Percentiles rank a stretch among this genome's conserved stretches.
Evolutionary conservation across 805 yeast genomes (phyloP).

Genomic region (Metschnikowia anglica): DNA sequence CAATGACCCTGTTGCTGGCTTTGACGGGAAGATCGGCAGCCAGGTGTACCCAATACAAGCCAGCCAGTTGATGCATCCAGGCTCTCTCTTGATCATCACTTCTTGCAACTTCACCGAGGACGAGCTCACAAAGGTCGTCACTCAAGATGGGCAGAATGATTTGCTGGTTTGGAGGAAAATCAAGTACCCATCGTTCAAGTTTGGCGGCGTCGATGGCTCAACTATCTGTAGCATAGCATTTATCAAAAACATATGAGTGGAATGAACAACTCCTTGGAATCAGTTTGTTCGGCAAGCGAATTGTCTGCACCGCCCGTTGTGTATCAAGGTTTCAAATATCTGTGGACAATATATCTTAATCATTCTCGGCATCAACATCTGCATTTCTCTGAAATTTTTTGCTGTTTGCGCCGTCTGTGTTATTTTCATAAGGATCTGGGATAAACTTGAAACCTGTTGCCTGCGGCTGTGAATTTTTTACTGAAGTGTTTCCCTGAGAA

Average conservation of each 20-base stretch:
- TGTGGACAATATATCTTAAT: no score
- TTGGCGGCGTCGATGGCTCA: slow-evolving; percentile 87
- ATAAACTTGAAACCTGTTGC: slow-evolving; percentile 14
- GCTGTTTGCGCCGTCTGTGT: not conserved
- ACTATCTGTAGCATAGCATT: slow-evolving; percentile 89
- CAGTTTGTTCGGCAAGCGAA: no score
- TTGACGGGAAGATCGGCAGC: slow-evolving; percentile 47
- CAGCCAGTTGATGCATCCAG: slow-evolving; percentile 50
- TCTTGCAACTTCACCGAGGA: slow-evolving; percentile 90
- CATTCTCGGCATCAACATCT: slow-evolving; percentile 6
- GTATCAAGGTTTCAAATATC: no score
- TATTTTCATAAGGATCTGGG: slow-evolving; percentile 4
- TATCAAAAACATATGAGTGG: slow-evolving; percentile 29
- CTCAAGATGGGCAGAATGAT: slow-evolving; percentile 40
- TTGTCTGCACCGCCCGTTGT: no score
- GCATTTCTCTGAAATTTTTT: not conserved
- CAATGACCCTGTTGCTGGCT: slow-evolving; percentile 45
- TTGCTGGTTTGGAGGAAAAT: slow-evolving; percentile 64
- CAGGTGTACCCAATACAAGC: slow-evolving; percentile 66
- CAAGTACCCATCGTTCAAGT: slow-evolving; percentile 77
- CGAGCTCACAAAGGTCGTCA: slow-evolving; percentile 61
- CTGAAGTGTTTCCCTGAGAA: not conserved
- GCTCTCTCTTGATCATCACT: slow-evolving; percentile 71
- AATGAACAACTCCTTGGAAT: no score
- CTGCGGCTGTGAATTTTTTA: not conserved